Percentiles rank a stretch among this genome's conserved stretches.
Evolutionary conservation across 441 rosid genomes (phyloP).

Genomic region (Hypseocharis bilobata): DNA sequence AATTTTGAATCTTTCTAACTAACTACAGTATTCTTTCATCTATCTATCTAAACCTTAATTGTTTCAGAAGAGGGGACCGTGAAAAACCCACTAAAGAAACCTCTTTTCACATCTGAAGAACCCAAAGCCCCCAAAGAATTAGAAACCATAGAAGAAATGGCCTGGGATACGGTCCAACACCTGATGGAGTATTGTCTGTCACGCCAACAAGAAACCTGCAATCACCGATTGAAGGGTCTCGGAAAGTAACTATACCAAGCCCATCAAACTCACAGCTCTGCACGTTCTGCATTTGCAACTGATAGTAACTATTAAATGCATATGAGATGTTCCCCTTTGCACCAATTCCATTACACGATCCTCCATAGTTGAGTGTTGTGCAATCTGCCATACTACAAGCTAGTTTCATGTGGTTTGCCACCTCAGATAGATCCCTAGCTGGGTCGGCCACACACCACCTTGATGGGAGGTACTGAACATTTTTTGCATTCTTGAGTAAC

Average conservation of each 20-base stretch:
- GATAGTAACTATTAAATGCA: constrained; percentile 91
- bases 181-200: constrained; percentile 37
- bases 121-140: constrained; percentile 33
- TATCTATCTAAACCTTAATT: constrained; percentile 16
- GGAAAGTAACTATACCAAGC: constrained; percentile 72
- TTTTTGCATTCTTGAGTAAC: constrained; percentile 52
- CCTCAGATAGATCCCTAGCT: constrained; percentile 46
- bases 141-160: constrained; percentile 29
- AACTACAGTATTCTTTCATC: constrained; percentile 22
- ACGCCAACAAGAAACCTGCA: constrained; percentile 89
- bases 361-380: constrained; percentile 75
- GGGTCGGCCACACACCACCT: constrained; percentile 95
- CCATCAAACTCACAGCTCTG: constrained; percentile 75
- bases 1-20: constrained; percentile 21
- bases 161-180: constrained; percentile 20
- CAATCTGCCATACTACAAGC: constrained; percentile 84
- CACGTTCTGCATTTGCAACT: constrained; percentile 64
- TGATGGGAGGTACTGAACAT: constrained; percentile 68
- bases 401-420: constrained; percentile 58
- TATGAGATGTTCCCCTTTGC: constrained; percentile 75
- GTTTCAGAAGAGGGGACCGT: constrained; percentile 30
- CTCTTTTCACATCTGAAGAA: constrained; percentile 30
- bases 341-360: constrained; percentile 74
- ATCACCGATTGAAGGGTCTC: constrained; percentile 73
- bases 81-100: constrained; percentile 30